Percentiles rank a stretch among this genome's conserved stretches.
Conservation (phyloP, 441 rosid species). For the Erodium chrysanthum region DNA sequence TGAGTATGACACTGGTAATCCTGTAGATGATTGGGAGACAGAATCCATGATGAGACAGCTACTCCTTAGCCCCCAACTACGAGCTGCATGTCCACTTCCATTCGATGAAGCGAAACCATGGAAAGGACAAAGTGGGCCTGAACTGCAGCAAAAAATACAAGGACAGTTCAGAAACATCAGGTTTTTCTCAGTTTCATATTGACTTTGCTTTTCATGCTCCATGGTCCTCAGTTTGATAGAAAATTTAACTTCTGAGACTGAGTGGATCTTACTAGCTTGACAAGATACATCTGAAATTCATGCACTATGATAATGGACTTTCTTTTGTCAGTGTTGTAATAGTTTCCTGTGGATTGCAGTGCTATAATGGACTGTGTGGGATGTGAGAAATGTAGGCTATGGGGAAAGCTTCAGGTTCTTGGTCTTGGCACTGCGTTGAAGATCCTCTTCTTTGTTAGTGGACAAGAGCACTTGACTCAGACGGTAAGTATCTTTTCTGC, state of each 20-base stretch:
- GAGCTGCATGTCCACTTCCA: conserved; percentile 84
- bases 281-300: neutral
- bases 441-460: conserved; percentile 23
- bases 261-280: neutral
- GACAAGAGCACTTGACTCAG: conserved; percentile 14
- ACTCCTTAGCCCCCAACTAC: conserved; percentile 51
- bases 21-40: conserved; percentile 61
- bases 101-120: conserved; percentile 85
- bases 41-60: conserved; percentile 66
- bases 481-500: conserved; percentile 14
- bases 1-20: conserved; percentile 60
- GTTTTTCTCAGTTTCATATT: conserved; percentile 24
- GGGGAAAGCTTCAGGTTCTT: conserved; percentile 28
- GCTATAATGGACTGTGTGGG: conserved; percentile 25
- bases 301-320: neutral
- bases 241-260: neutral
- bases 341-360: neutral
- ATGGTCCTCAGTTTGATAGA: neutral
- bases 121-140: conserved; percentile 85
- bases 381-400: conserved; percentile 27
- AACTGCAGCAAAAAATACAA: conserved; percentile 68
- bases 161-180: conserved; percentile 80
- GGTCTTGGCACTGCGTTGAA: conserved; percentile 27
- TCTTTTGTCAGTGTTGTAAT: neutral
- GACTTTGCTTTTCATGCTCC: neutral